A percentile compares a stretch with the other conserved stretches of the same genome.
phyloP scores from a whole-genome alignment of 2,329 filamentous ascomycete species.

The Aspergillus sp. region DNA sequence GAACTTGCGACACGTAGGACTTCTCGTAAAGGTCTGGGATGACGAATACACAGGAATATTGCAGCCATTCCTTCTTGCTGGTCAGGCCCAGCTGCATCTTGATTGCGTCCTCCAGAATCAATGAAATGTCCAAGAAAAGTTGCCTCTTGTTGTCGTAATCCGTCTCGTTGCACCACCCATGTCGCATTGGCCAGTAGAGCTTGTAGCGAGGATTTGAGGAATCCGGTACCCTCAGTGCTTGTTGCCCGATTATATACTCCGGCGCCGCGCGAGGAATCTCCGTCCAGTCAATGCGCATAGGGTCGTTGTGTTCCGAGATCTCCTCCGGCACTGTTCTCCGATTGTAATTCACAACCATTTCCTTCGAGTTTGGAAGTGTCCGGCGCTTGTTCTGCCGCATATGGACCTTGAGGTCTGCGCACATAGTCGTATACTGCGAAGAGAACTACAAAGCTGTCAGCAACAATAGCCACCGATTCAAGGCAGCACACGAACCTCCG shows the following conservation, averaged over 20 bases:
- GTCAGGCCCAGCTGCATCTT: slow-evolving; percentile 72
- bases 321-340: slow-evolving; percentile 70
- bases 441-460: slow-evolving; percentile 39
- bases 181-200: slow-evolving; percentile 80
- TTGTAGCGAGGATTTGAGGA: slow-evolving; percentile 82
- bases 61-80: slow-evolving; percentile 69
- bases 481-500: slow-evolving; percentile 53
- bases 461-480: not conserved
- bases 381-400: slow-evolving; percentile 93
- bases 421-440: slow-evolving; percentile 67
- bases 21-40: slow-evolving; percentile 97
- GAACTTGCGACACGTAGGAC: slow-evolving; percentile 71
- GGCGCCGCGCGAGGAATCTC: slow-evolving; percentile 62
- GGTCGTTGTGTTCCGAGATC: slow-evolving; percentile 91
- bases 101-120: slow-evolving; percentile 77
- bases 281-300: slow-evolving; percentile 90
- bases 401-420: slow-evolving; percentile 73
- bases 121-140: slow-evolving; percentile 77
- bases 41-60: slow-evolving; percentile 94
- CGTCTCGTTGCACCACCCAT: slow-evolving; percentile 81
- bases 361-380: slow-evolving; percentile 93
- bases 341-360: slow-evolving; percentile 92
- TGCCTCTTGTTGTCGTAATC: slow-evolving; percentile 75
- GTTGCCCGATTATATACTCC: slow-evolving; percentile 69
- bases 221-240: slow-evolving; percentile 80